These are phyloP conservation scores for Suhomyces taliae DNA, from an alignment of 1,139 yeast genomes.

Conservation along the genomic window DNA sequence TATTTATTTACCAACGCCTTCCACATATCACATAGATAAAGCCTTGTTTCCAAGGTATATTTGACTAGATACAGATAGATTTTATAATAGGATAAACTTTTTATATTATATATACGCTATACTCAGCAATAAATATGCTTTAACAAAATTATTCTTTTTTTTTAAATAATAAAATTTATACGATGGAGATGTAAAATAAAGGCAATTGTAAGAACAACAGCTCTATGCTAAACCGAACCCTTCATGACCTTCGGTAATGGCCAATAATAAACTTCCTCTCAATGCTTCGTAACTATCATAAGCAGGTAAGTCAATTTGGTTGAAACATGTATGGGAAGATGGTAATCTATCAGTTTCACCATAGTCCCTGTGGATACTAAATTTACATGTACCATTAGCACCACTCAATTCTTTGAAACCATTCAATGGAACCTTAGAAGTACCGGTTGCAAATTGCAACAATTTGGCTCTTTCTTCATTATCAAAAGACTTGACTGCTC, in stretches of 20 bases:
- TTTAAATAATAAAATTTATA: too few species aligned
- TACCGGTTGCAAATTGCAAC: slow-evolving; percentile 95
- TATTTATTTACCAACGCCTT: too few species aligned
- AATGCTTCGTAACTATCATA: slow-evolving; percentile 86
- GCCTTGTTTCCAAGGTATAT: too few species aligned
- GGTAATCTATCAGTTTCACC: slow-evolving; percentile 87
- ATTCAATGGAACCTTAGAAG: slow-evolving; percentile 92
- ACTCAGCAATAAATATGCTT: too few species aligned
- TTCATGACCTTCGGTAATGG: slow-evolving; percentile 93
- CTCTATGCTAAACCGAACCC: slow-evolving; percentile 83
- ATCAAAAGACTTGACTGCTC: slow-evolving; percentile 94
- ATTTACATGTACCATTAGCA: slow-evolving; percentile 82
- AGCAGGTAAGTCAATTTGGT: slow-evolving; percentile 91
- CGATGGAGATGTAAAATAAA: too few species aligned
- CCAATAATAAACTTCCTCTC: slow-evolving; percentile 76
- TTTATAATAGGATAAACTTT: too few species aligned
- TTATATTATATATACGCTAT: too few species aligned
- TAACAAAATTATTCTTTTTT: too few species aligned
- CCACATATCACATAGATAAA: too few species aligned
- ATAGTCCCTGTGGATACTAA: slow-evolving; percentile 87
- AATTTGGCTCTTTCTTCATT: slow-evolving; percentile 92
- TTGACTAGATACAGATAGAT: too few species aligned
- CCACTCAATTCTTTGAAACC: slow-evolving; percentile 93
- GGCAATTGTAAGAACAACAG: background rate
- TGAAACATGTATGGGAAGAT: slow-evolving; percentile 94